Evolutionary conservation across 345 rosid genomes (phyloP), one percentile per base, ranked within the genome.

Genomic region (Eutrema yunnanense): DNA sequence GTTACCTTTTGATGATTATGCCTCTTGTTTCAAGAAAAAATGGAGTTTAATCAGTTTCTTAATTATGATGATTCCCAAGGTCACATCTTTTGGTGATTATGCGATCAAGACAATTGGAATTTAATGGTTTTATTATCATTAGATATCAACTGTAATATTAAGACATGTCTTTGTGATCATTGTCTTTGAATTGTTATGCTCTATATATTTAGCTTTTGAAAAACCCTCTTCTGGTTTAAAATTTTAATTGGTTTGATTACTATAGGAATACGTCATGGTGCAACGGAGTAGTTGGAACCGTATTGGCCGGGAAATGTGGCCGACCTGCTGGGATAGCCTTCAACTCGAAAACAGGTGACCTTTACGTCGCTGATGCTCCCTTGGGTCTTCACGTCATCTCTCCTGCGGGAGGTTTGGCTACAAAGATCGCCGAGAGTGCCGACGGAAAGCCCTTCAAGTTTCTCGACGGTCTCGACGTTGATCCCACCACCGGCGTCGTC

Each of bases 291-390:
- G 0, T 32, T 3, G 86, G 78, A 80, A 77, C 72, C 8, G 68
- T 66, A 19, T 46, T 71, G 6, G 72, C 76, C 49, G 22, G 27
- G 9, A 76, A 48, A 29, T 85, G 83, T 8, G 89, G 84, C 3
- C 69, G 84, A 61, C 84, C 89, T 3, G 62, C 84, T 3, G 89
- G 89, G 4, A 57, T 83, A 58, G 68, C 73, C 14, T 60, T 85
- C 38, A 56, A 69, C 71, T 34, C 44, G 22, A 41, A 60, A 12
- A 80, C 71, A 27, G 84, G 78, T 29, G 71, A 83, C 42, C 67
- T 86, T 2, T 83, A 78, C 54, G 73, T 82, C 29, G 79, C 84
- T 2, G 87, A 85, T 76, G 87, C 87, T 68, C 85, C 79, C 5
- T 73, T 62, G 48, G 86, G 89, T 11, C 74, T 85, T 8, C 73